A percentile compares a stretch with the other conserved stretches of the same genome.
Conservation (phyloP, 169 alveolate species). For the Babesia ovata region DNA sequence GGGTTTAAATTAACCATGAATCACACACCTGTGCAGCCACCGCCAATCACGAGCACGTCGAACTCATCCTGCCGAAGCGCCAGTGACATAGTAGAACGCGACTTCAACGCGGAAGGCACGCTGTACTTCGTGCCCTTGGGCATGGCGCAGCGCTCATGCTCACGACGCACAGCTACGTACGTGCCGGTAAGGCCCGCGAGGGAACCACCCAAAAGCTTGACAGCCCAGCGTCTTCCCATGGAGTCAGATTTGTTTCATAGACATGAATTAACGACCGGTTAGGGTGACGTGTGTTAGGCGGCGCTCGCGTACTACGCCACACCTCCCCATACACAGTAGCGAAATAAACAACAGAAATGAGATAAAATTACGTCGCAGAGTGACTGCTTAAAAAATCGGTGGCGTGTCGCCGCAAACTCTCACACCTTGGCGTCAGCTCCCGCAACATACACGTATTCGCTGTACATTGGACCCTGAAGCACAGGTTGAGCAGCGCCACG, state of each 20-base stretch:
- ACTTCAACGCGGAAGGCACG: conserved; percentile 49
- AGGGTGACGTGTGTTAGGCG: too few species aligned
- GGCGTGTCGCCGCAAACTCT: not conserved
- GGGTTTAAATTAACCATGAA: conserved; percentile 12
- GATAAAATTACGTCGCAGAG: not conserved
- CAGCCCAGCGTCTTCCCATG: conserved; percentile 42
- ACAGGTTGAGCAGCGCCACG: not conserved
- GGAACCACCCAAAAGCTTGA: conserved; percentile 56
- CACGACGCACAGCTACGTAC: conserved; percentile 56
- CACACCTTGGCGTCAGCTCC: conserved; percentile 5
- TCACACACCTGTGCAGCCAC: conserved; percentile 87
- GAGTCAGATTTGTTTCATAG: not conserved
- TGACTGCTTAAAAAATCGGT: not conserved
- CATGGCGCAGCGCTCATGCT: conserved; percentile 71
- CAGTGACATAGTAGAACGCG: conserved; percentile 72
- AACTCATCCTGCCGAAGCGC: conserved; percentile 70
- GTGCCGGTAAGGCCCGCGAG: conserved; percentile 62
- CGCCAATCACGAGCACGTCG: conserved; percentile 89
- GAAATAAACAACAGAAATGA: too few species aligned
- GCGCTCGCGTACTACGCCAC: not conserved
- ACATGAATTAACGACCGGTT: not conserved
- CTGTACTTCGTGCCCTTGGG: conserved; percentile 72
- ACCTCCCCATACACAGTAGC: conserved; percentile 10
- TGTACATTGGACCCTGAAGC: conserved; percentile 2
- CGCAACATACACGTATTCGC: not conserved